A percentile compares a stretch with the other conserved stretches of the same genome.
These are phyloP conservation scores for Arthrobotrys pseudoclavata DNA, from an alignment of 2,329 filamentous ascomycete species.

Conservation along the genomic window DNA sequence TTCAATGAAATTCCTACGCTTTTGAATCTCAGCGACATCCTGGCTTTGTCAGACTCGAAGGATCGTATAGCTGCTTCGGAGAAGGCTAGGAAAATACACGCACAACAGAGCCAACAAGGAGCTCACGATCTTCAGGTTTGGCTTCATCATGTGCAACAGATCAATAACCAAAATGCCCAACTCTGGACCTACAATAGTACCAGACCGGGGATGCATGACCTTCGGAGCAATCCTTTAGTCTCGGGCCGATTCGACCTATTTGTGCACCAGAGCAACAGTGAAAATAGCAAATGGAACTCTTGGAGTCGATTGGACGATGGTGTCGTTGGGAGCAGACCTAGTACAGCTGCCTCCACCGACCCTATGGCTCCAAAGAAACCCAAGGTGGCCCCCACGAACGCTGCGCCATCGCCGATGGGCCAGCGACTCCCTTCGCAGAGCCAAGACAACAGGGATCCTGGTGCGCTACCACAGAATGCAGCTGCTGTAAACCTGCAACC, in stretches of 20 bases:
- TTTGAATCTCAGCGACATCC: conserved; percentile 54
- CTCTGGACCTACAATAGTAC: conserved; percentile 52
- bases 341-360: conserved; percentile 50
- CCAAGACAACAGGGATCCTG: conserved; percentile 21
- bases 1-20: conserved; percentile 56
- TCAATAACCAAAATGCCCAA: conserved; percentile 48
- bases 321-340: conserved; percentile 51
- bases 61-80: conserved; percentile 57
- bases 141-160: conserved; percentile 55
- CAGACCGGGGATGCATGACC: conserved; percentile 52
- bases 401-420: background rate
- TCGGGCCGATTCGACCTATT: conserved; percentile 46
- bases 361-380: conserved; percentile 53
- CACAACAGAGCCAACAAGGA: conserved; percentile 40
- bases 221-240: conserved; percentile 47
- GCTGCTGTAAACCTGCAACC: conserved; percentile 5
- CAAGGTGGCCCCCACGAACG: background rate
- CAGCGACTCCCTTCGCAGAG: conserved; percentile 29
- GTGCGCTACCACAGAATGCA: background rate
- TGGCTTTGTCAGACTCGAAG: conserved; percentile 51
- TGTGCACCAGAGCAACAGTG: conserved; percentile 10
- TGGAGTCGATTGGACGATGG: conserved; percentile 56
- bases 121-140: conserved; percentile 50
- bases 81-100: conserved; percentile 53
- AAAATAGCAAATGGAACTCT: conserved; percentile 38